These are phyloP conservation scores for Rubia yunnanensis DNA, from an alignment of 257 asterid genomes.

Conservation along the genomic window DNA sequence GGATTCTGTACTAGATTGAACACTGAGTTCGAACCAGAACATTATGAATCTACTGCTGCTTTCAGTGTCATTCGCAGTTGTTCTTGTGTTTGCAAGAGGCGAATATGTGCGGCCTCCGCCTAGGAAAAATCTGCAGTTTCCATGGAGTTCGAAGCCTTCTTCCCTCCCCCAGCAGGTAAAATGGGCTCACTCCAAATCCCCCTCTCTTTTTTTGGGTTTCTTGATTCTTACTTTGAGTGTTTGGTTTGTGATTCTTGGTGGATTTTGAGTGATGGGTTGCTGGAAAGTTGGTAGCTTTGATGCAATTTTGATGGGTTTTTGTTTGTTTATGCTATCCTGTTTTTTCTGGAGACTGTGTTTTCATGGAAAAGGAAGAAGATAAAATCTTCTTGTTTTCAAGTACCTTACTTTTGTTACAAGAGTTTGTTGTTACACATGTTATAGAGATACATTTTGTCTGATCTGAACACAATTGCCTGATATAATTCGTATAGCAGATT, in stretches of 20 bases:
- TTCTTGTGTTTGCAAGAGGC: conserved; percentile 16
- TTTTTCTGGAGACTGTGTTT: background rate
- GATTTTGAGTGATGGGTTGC: conserved; percentile 3
- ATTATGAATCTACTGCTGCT: conserved; percentile 4
- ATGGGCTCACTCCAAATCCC: background rate
- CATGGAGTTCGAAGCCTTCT: conserved; percentile 35
- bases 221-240: background rate
- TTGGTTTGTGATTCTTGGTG: background rate
- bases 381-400: background rate
- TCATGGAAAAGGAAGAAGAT: background rate
- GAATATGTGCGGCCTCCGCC: conserved; percentile 67
- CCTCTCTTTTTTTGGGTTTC: background rate
- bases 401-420: no score
- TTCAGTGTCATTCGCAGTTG: conserved; percentile 5
- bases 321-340: background rate
- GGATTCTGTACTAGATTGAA: background rate
- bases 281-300: background rate
- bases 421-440: background rate
- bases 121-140: conserved; percentile 45
- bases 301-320: background rate
- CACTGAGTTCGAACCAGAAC: background rate
- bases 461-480: background rate
- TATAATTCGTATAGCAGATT: no score
- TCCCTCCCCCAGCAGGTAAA: conserved; percentile 63
- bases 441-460: background rate